Conservation (phyloP, 2,329 filamentous ascomycete genomes). For the Leptographium wingfieldii region DNA sequence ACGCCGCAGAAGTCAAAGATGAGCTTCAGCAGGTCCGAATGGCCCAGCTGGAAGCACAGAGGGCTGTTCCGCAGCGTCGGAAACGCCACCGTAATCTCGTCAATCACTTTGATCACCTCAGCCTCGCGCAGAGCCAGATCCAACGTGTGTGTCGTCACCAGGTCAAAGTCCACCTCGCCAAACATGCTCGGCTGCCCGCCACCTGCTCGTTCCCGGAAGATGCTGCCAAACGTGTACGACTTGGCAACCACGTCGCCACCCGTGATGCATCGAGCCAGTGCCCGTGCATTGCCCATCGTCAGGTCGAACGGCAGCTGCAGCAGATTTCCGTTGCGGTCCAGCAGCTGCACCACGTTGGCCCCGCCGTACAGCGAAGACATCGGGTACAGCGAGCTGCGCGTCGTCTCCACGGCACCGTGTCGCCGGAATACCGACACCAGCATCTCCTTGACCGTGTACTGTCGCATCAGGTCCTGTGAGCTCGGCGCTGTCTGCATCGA, state of each 20-base stretch:
- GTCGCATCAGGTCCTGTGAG: constrained; percentile 49
- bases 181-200: constrained; percentile 73
- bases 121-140: constrained; percentile 86
- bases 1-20: constrained; percentile 89
- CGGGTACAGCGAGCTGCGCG: constrained; percentile 66
- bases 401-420: constrained; percentile 77
- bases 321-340: constrained; percentile 76
- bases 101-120: constrained; percentile 84
- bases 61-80: constrained; percentile 57
- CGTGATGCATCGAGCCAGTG: constrained; percentile 58
- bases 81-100: constrained; percentile 76
- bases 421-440: constrained; percentile 69
- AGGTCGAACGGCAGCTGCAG: constrained; percentile 91
- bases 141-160: constrained; percentile 69
- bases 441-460: constrained; percentile 60
- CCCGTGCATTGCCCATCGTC: constrained; percentile 76
- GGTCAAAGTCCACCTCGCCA: constrained; percentile 91
- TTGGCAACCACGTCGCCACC: constrained; percentile 51
- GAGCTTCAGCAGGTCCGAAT: constrained; percentile 71
- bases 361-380: constrained; percentile 65
- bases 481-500: constrained; percentile 35
- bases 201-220: constrained; percentile 67
- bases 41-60: constrained; percentile 85
- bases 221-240: constrained; percentile 75
- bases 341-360: constrained; percentile 60